Evolutionary conservation across 768 basidiomycete species (phyloP).

Genomic region (Termitomyces eurrhizus): DNA sequence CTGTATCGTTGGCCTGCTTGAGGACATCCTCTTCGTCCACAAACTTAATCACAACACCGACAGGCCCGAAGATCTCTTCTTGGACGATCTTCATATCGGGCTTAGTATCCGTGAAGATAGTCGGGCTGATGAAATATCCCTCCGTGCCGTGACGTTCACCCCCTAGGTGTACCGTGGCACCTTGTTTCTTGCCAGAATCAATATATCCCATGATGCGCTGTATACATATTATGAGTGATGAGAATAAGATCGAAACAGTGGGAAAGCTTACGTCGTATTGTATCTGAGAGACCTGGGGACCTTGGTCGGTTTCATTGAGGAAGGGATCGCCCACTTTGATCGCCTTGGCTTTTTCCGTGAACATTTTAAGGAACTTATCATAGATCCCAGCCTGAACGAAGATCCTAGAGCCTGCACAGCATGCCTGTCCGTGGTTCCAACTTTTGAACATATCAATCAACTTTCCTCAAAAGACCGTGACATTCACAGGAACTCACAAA

Average conservation of each 20-base stretch:
- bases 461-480: not conserved
- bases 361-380: slow-evolving; percentile 68
- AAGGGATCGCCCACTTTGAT: slow-evolving; percentile 77
- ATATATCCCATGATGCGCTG: slow-evolving; percentile 73
- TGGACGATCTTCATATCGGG: slow-evolving; percentile 65
- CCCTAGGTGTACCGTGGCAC: slow-evolving; percentile 60
- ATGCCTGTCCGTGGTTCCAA: slow-evolving; percentile 74
- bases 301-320: slow-evolving; percentile 53
- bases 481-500: slow-evolving; percentile 42
- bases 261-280: slow-evolving; percentile 60
- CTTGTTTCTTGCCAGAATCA: slow-evolving; percentile 43
- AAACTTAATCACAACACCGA: slow-evolving; percentile 68
- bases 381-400: slow-evolving; percentile 81
- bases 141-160: slow-evolving; percentile 44
- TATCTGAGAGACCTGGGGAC: slow-evolving; percentile 73
- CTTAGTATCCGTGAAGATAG: slow-evolving; percentile 60
- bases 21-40: slow-evolving; percentile 53
- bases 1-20: slow-evolving; percentile 76
- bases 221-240: not conserved
- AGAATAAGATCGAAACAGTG: not conserved
- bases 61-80: slow-evolving; percentile 75
- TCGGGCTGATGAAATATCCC: slow-evolving; percentile 65
- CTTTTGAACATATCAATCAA: slow-evolving; percentile 23
- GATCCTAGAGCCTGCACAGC: slow-evolving; percentile 82
- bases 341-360: slow-evolving; percentile 49